Evolutionary conservation across 768 basidiomycete species (phyloP).

Genomic region (Termitomyces sp.): DNA sequence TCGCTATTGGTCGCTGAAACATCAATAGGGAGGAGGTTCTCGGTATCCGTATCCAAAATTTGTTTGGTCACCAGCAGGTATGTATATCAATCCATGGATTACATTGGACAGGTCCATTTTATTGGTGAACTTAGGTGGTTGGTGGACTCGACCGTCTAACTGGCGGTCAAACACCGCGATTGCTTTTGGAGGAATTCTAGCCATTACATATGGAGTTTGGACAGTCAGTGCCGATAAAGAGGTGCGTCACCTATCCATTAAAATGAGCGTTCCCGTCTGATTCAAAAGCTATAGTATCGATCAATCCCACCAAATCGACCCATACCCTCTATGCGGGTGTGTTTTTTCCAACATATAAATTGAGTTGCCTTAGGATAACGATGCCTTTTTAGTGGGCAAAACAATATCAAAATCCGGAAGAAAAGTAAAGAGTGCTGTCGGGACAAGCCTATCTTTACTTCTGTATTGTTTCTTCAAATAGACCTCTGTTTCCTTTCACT

Average conservation of each 20-base stretch:
- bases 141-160: constrained; percentile 91
- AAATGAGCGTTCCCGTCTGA: background rate
- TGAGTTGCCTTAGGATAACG: background rate
- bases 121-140: constrained; percentile 59
- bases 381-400: constrained; percentile 26
- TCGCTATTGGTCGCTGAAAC: background rate
- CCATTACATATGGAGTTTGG: constrained; percentile 63
- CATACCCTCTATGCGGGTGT: constrained; percentile 77
- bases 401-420: constrained; percentile 22
- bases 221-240: constrained; percentile 72
- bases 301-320: constrained; percentile 53
- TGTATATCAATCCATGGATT: constrained; percentile 6
- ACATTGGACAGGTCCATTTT: background rate
- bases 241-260: constrained; percentile 38
- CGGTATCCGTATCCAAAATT: constrained; percentile 93
- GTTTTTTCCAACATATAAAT: constrained; percentile 18
- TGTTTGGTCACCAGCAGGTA: constrained; percentile 92
- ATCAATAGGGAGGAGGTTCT: constrained; percentile 67
- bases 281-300: constrained; percentile 39
- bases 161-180: constrained; percentile 86
- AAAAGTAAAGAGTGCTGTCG: constrained; percentile 6
- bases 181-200: constrained; percentile 60
- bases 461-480: constrained; percentile 4
- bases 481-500: background rate
- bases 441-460: constrained; percentile 3